Evolutionary conservation across 768 basidiomycete genomes (phyloP), one percentile per base, ranked within the genome.

Genomic region (Russula abietina): DNA sequence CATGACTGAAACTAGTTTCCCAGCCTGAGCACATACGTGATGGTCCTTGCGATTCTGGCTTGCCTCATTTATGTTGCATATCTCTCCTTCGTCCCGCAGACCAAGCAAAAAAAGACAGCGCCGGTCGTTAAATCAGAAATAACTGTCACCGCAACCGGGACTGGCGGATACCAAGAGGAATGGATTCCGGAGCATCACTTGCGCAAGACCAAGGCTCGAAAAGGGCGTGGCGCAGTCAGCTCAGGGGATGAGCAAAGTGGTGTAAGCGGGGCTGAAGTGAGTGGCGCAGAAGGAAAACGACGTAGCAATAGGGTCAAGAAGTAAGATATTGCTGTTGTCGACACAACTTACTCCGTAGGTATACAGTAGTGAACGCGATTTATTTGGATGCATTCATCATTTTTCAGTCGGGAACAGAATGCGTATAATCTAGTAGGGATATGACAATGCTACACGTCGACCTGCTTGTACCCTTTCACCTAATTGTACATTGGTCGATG

Each of bases 141-240:
- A 32, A 72, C 82, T 9, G 80, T 81, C 39, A 86, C 87, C 8
- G 85, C 86, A 36, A 83, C 83, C 26, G 83, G 85, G 39, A 79
- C 84, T 2, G 81, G 85, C 43, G 86, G 84, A 49, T 92, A 93
- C 68, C 84, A 89, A 69, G 89, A 93, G 70, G 91, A 93, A 70
- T 93, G 91, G 91, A 93, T 93, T 67, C 91, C 91, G n/a, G 88
- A 88, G 67, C 89, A 91, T 70, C 91, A 93, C 69, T 76, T 91
- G 64, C 88, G 83, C 77, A 88, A 89, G 73, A 61, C 75, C 36
- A 89, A 83, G 72, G 71, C 74, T 19, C 79, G 80, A 65, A 79
- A 79, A 70, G 57, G n/a, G 7, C 74, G 73, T 43, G 79, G 77
- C 30, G 76, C 72, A 45, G 63, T 77, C 24, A 82, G 76, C 66